These are phyloP conservation scores for Talaromyces piceae DNA, from an alignment of 2,329 filamentous ascomycete species.

Conservation along the genomic window DNA sequence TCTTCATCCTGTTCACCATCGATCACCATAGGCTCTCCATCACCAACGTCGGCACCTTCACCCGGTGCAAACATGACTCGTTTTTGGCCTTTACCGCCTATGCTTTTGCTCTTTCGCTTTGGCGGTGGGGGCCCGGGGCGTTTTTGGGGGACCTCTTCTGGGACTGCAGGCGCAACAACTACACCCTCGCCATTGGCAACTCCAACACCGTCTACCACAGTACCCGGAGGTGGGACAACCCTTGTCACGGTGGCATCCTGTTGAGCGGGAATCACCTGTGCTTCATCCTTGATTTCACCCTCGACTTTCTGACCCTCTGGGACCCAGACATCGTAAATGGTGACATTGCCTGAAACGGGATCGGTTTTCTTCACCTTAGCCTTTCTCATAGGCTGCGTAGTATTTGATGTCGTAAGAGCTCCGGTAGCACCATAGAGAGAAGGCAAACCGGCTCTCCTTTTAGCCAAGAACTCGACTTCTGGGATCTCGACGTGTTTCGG, in stretches of 20 bases:
- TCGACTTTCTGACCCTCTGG: slow-evolving; percentile 71
- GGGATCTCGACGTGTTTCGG: slow-evolving; percentile 51
- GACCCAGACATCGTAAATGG: slow-evolving; percentile 75
- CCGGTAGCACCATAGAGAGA: slow-evolving; percentile 40
- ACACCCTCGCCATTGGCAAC: slow-evolving; percentile 56
- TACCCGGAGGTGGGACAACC: slow-evolving; percentile 47
- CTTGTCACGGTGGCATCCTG: slow-evolving; percentile 26
- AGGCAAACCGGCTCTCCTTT: slow-evolving; percentile 52
- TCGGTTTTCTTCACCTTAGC: slow-evolving; percentile 74
- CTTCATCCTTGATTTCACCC: slow-evolving; percentile 64
- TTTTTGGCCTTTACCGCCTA: slow-evolving; percentile 65
- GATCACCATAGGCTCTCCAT: slow-evolving; percentile 39
- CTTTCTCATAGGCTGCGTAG: slow-evolving; percentile 57
- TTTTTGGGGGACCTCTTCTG: slow-evolving; percentile 30
- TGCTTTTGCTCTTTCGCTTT: slow-evolving; percentile 70
- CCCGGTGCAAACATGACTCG: slow-evolving; percentile 53
- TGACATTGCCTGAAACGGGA: slow-evolving; percentile 67
- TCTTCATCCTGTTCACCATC: slow-evolving; percentile 41
- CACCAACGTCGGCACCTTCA: slow-evolving; percentile 30
- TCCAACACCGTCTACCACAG: slow-evolving; percentile 52
- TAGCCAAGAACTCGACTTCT: slow-evolving; percentile 56
- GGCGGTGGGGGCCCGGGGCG: slow-evolving; percentile 63
- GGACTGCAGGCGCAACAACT: slow-evolving; percentile 44
- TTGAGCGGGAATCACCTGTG: slow-evolving; percentile 40
- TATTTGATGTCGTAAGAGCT: slow-evolving; percentile 18